Evolutionary conservation across 768 basidiomycete genomes (phyloP).

Genomic region (Calocybe indica): DNA sequence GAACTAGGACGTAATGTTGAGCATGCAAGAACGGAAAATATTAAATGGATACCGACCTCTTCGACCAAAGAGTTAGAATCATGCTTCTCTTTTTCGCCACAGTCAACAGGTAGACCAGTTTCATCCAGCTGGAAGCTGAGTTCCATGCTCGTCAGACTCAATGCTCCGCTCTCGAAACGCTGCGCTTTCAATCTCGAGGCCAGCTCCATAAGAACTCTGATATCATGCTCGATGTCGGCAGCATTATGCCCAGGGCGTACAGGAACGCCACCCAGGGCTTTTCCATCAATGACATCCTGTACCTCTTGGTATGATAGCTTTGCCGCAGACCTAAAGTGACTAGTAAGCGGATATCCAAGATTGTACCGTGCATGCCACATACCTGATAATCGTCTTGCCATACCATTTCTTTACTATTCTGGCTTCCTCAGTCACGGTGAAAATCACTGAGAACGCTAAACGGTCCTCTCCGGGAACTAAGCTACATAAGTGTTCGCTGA

Average conservation of each 20-base stretch:
- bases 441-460: constrained; percentile 84
- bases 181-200: constrained; percentile 66
- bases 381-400: constrained; percentile 90
- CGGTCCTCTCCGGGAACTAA: constrained; percentile 84
- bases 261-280: constrained; percentile 43
- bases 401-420: constrained; percentile 87
- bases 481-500: constrained; percentile 92
- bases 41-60: constrained; percentile 52
- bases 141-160: constrained; percentile 62
- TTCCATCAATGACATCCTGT: constrained; percentile 77
- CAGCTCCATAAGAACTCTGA: constrained; percentile 60
- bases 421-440: constrained; percentile 80
- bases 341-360: neutral
- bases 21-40: neutral
- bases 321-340: constrained; percentile 62
- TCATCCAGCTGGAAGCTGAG: constrained; percentile 80
- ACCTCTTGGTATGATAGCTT: constrained; percentile 82
- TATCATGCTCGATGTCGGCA: constrained; percentile 66
- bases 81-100: constrained; percentile 51
- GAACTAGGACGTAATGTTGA: constrained; percentile 44
- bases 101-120: constrained; percentile 74
- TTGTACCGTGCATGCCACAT: constrained; percentile 10
- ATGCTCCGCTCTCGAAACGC: constrained; percentile 76
- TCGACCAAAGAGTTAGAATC: constrained; percentile 83
- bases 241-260: constrained; percentile 54